phyloP scores from a whole-genome alignment of 1,284 basidiomycete species.

The Veloporphyrellus conicus region DNA sequence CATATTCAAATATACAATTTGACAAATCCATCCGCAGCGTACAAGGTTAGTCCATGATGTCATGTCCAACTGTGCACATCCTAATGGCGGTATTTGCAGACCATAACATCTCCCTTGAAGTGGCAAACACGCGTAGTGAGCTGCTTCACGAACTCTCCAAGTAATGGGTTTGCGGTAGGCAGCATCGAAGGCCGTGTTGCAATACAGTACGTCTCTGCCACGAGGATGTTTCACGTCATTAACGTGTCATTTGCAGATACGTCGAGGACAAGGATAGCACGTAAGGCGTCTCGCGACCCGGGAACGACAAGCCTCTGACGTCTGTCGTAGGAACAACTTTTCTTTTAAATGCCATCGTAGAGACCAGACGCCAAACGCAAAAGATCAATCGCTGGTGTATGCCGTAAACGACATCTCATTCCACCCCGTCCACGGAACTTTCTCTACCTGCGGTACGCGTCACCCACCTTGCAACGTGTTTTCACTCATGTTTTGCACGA shows the following conservation, averaged over 20 bases:
- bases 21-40: constrained; percentile 70
- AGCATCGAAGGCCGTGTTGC: constrained; percentile 95
- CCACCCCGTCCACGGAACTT: constrained; percentile 90
- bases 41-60: constrained; percentile 50
- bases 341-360: constrained; percentile 95
- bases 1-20: constrained; percentile 89
- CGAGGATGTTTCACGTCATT: background rate
- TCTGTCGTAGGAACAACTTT: constrained; percentile 68
- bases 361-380: constrained; percentile 58
- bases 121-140: constrained; percentile 91
- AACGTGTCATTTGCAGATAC: constrained; percentile 47
- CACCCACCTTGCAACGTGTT: constrained; percentile 23
- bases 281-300: constrained; percentile 37
- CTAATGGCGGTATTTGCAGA: constrained; percentile 40
- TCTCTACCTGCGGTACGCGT: constrained; percentile 82
- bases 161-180: constrained; percentile 85
- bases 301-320: constrained; percentile 11
- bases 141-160: constrained; percentile 71
- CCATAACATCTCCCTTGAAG: constrained; percentile 79
- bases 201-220: constrained; percentile 69
- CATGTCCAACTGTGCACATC: background rate
- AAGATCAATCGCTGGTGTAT: constrained; percentile 80
- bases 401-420: constrained; percentile 91
- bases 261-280: constrained; percentile 72
- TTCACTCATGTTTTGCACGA: constrained; percentile 7